These are phyloP conservation scores for Schizochytrium sp. DNA, from an alignment of 108 stramenopile genomes.

Conservation along the genomic window DNA sequence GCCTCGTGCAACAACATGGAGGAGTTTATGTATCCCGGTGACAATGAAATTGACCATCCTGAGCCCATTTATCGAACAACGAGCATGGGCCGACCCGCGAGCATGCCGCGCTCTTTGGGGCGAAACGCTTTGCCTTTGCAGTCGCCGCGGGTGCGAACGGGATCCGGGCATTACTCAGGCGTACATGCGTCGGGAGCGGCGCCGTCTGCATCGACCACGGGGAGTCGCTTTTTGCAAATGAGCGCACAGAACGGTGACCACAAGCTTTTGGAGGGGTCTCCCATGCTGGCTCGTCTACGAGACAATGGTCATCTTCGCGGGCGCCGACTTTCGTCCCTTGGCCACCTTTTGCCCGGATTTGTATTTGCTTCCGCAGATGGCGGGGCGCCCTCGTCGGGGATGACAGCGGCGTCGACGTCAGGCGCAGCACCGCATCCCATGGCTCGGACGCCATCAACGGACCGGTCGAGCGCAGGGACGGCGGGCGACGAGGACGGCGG, in stretches of 20 bases:
- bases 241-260: neutral
- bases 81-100: neutral
- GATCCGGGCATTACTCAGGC: neutral
- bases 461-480: too few species aligned
- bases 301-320: neutral
- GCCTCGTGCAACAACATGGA: neutral
- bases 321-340: neutral
- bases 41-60: neutral
- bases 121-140: neutral
- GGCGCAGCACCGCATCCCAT: too few species aligned
- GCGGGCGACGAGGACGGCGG: too few species aligned
- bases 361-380: neutral
- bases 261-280: neutral
- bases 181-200: neutral
- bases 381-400: neutral
- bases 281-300: neutral
- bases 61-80: neutral
- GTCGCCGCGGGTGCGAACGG: neutral
- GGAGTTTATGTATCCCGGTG: neutral
- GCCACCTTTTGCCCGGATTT: neutral
- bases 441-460: too few species aligned
- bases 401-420: neutral
- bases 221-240: neutral
- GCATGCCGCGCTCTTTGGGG: neutral
- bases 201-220: neutral